Percentiles rank a stretch among this genome's conserved stretches.
These are phyloP conservation scores for Stipa capillata DNA, from an alignment of 176 grass and related monocot species.

Conservation along the genomic window DNA sequence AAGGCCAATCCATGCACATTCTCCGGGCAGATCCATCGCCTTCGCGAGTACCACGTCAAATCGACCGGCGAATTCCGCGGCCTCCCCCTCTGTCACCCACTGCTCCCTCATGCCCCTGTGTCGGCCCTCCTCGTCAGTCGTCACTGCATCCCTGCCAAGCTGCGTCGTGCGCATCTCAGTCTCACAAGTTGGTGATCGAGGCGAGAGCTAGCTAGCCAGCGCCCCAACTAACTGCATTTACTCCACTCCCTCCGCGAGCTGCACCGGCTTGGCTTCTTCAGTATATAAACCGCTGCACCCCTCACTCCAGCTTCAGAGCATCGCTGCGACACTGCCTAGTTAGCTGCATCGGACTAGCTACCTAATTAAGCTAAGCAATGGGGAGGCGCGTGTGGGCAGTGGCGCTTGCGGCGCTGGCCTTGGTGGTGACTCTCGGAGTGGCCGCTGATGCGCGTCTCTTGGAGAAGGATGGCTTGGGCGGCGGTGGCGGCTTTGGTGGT, in stretches of 20 bases:
- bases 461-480: constrained; percentile 33
- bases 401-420: neutral
- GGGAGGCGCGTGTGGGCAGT: neutral
- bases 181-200: neutral
- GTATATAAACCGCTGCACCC: neutral
- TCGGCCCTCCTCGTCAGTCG: neutral
- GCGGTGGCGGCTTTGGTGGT: neutral
- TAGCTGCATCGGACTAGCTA: neutral
- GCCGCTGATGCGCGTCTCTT: constrained; percentile 12
- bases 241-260: neutral
- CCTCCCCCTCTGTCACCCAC: neutral
- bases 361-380: neutral
- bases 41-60: neutral
- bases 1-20: neutral
- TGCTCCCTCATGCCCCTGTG: neutral
- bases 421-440: constrained; percentile 2
- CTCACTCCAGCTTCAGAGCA: neutral
- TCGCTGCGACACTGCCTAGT: neutral
- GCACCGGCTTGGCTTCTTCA: neutral
- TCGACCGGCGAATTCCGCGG: constrained; percentile 2
- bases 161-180: neutral
- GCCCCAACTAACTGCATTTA: neutral
- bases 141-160: neutral
- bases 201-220: neutral
- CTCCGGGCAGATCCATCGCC: constrained; percentile 3